phyloP scores from a whole-genome alignment of 192 early-diverging fungal species.

The Borealophlyctis nickersoniae region DNA sequence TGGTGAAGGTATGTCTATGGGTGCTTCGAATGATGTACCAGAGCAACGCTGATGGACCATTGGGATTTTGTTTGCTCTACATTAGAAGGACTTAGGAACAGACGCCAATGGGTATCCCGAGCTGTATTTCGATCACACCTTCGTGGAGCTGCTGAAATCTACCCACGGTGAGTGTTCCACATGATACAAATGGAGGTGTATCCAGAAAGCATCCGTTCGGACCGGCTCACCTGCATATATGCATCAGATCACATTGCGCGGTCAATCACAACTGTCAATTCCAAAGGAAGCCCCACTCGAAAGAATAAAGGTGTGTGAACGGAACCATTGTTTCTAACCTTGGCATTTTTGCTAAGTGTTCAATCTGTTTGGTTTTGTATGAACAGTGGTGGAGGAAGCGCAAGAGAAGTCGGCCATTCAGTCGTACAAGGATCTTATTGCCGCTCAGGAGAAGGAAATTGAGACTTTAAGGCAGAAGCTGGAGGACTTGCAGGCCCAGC shows the following conservation, averaged over 20 bases:
- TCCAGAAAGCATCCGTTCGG: too few relatives aligned
- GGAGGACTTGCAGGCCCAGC: too few relatives aligned
- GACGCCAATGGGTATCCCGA: conserved; percentile 60
- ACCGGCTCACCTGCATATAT: background rate
- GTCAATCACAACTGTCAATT: conserved; percentile 21
- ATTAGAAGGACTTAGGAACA: conserved; percentile 55
- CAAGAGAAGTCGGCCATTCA: conserved; percentile 21
- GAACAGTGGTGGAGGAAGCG: background rate
- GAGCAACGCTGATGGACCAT: background rate
- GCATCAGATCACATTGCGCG: conserved; percentile 4
- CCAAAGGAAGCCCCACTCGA: background rate
- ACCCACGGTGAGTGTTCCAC: conserved; percentile 65
- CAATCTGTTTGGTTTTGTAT: too few relatives aligned
- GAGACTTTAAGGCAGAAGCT: conserved; percentile 4
- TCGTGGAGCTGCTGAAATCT: conserved; percentile 81
- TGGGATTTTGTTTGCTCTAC: too few relatives aligned
- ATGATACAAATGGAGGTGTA: too few relatives aligned
- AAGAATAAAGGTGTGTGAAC: too few relatives aligned
- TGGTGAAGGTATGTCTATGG: conserved; percentile 41
- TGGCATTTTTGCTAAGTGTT: too few relatives aligned
- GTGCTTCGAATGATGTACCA: background rate
- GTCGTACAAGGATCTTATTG: conserved; percentile 21
- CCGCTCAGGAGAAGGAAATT: conserved; percentile 25
- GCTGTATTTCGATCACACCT: conserved; percentile 77
- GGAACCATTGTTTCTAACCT: too few relatives aligned